phyloP scores from a whole-genome alignment of 2,329 filamentous ascomycete species.

The Zymoseptoria passerinii region DNA sequence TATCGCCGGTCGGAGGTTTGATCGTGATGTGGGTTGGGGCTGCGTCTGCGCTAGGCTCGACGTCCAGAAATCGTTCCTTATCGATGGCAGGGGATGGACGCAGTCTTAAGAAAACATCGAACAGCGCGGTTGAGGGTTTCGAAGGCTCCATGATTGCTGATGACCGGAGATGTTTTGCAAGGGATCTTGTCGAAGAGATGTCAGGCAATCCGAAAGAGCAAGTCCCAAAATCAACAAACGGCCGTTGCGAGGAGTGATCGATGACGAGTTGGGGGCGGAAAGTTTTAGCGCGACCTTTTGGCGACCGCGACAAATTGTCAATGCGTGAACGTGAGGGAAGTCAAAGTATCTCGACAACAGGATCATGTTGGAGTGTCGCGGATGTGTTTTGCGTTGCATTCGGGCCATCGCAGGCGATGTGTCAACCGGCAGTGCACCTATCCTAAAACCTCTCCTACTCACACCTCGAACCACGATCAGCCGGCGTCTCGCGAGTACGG shows the following conservation, averaged over 20 bases:
- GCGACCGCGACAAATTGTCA: background rate
- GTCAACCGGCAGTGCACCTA: constrained; percentile 3
- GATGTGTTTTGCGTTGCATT: constrained; percentile 37
- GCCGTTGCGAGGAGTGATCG: background rate
- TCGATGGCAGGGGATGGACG: constrained; percentile 38
- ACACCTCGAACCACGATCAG: constrained; percentile 13
- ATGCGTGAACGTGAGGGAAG: background rate
- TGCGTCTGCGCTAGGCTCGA: constrained; percentile 48
- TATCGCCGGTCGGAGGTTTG: constrained; percentile 64
- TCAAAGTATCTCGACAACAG: background rate
- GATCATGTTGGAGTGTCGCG: constrained; percentile 38
- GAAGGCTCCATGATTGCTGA: constrained; percentile 16
- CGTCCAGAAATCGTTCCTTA: constrained; percentile 65
- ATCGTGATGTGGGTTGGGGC: constrained; percentile 45
- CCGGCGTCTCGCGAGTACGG: background rate
- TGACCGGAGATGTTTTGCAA: background rate
- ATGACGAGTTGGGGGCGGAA: background rate
- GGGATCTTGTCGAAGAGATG: background rate
- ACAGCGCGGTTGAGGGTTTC: constrained; percentile 46
- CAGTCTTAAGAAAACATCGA: constrained; percentile 84
- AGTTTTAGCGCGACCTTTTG: background rate
- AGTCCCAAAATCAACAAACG: background rate
- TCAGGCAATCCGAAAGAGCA: background rate
- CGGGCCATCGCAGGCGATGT: constrained; percentile 32
- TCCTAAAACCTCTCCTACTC: constrained; percentile 16